These are phyloP conservation scores for Candida quercuum DNA, from an alignment of 805 yeast species.

Conservation along the genomic window DNA sequence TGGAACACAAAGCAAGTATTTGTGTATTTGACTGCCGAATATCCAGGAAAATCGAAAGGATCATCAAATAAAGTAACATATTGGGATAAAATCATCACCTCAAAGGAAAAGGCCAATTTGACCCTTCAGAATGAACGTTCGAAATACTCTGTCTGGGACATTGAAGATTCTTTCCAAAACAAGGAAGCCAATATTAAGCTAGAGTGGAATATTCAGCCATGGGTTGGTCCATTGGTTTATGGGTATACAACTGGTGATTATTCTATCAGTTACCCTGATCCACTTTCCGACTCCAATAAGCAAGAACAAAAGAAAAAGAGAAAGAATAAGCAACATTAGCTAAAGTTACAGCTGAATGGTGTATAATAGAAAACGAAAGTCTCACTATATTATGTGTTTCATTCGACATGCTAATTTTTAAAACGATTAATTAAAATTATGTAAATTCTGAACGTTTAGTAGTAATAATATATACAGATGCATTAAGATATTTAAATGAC, in stretches of 20 bases:
- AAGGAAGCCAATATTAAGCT: slow-evolving; percentile 64
- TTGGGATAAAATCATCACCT: slow-evolving; percentile 82
- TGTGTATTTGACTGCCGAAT: slow-evolving; percentile 84
- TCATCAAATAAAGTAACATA: slow-evolving; percentile 67
- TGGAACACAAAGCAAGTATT: slow-evolving; percentile 99
- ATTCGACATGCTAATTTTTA: neutral
- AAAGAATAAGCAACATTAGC: slow-evolving; percentile 5
- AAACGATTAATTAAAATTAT: neutral
- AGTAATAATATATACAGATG: neutral
- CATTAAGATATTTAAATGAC: neutral
- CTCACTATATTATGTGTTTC: too few relatives aligned
- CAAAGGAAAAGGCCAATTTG: slow-evolving; percentile 53
- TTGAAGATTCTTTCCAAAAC: slow-evolving; percentile 49
- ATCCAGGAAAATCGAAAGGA: slow-evolving; percentile 34
- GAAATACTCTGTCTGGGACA: slow-evolving; percentile 87
- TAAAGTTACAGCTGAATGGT: too few relatives aligned
- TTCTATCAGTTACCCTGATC: slow-evolving; percentile 13
- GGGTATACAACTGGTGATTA: slow-evolving; percentile 45
- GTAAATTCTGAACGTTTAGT: too few relatives aligned
- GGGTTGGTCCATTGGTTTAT: slow-evolving; percentile 71
- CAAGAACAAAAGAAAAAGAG: slow-evolving; percentile 10
- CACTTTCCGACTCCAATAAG: slow-evolving; percentile 8
- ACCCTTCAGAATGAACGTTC: slow-evolving; percentile 48
- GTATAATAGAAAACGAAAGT: too few relatives aligned
- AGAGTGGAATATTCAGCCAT: slow-evolving; percentile 92